Conservation (phyloP, 768 basidiomycete species). For the Gautieria morchelliformis region DNA sequence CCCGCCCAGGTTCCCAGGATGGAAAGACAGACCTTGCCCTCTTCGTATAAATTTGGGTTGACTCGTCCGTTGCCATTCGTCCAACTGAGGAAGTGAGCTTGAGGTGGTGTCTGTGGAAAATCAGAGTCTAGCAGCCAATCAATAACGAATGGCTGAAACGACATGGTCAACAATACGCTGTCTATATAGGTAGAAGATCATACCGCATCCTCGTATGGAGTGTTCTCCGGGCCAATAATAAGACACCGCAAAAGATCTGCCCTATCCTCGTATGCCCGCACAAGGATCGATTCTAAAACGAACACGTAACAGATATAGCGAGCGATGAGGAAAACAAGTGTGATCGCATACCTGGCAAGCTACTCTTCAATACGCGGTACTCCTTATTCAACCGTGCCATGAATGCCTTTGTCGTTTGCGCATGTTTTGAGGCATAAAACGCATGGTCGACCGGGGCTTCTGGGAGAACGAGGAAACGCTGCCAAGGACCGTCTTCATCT, state of each 20-base stretch:
- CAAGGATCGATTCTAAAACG: constrained; percentile 41
- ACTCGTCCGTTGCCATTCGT: constrained; percentile 90
- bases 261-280: constrained; percentile 86
- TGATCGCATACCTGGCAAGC: constrained; percentile 67
- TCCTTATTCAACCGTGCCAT: constrained; percentile 71
- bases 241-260: constrained; percentile 78
- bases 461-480: constrained; percentile 71
- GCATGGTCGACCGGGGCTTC: constrained; percentile 77
- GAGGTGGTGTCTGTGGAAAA: constrained; percentile 74
- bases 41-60: constrained; percentile 84
- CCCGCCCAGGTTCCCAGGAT: constrained; percentile 90
- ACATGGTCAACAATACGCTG: neutral
- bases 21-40: constrained; percentile 90
- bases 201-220: constrained; percentile 85
- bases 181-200: neutral
- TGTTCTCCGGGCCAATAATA: constrained; percentile 89
- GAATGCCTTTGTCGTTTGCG: constrained; percentile 65
- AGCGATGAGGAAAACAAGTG: neutral
- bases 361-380: constrained; percentile 67
- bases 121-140: constrained; percentile 86
- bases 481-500: constrained; percentile 46
- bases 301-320: neutral
- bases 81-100: constrained; percentile 88
- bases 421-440: constrained; percentile 51
- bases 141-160: constrained; percentile 66